A percentile compares a stretch with the other conserved stretches of the same genome.
These are phyloP conservation scores for Cryptococcus neoformans DNA, from an alignment of 1,284 basidiomycete species.

Conservation along the genomic window DNA sequence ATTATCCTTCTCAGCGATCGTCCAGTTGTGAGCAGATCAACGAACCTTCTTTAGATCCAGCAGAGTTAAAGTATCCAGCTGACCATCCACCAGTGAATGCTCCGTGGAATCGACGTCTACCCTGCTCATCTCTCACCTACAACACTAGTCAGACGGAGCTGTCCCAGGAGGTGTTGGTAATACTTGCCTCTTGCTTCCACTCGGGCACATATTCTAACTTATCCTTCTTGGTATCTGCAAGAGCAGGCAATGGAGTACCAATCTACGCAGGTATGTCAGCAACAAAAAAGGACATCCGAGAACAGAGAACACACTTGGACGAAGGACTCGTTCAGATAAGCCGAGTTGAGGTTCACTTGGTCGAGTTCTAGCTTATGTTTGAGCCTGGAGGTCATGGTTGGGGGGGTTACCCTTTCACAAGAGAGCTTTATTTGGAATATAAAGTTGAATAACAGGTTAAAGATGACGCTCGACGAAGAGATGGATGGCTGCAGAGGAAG, in stretches of 20 bases:
- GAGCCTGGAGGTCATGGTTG: slow-evolving; percentile 53
- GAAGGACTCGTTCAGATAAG: slow-evolving; percentile 80
- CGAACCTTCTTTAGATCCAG: slow-evolving; percentile 90
- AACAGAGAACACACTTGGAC: slow-evolving; percentile 61
- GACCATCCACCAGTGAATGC: slow-evolving; percentile 98
- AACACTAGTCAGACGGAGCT: neutral
- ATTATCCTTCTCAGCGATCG: neutral
- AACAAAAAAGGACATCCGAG: too few relatives aligned
- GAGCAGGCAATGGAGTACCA: slow-evolving; percentile 84
- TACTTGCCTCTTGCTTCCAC: slow-evolving; percentile 90
- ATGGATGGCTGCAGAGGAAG: too few relatives aligned
- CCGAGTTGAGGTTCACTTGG: slow-evolving; percentile 67
- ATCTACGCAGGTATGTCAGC: slow-evolving; percentile 55
- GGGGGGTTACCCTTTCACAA: too few relatives aligned
- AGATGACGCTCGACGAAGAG: too few relatives aligned
- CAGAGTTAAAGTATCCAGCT: slow-evolving; percentile 95
- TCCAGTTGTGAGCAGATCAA: neutral
- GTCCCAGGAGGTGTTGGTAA: neutral
- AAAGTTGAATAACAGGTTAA: too few relatives aligned
- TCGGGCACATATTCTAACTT: slow-evolving; percentile 89
- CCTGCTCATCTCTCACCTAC: slow-evolving; percentile 90
- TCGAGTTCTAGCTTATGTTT: slow-evolving; percentile 70
- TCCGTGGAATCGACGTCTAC: slow-evolving; percentile 85
- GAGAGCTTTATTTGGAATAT: too few relatives aligned
- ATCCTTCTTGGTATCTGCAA: slow-evolving; percentile 79